Percentiles rank a stretch among this genome's conserved stretches.
These are phyloP conservation scores for Rehmannia glutinosa DNA, from an alignment of 257 asterid species.

Conservation along the genomic window DNA sequence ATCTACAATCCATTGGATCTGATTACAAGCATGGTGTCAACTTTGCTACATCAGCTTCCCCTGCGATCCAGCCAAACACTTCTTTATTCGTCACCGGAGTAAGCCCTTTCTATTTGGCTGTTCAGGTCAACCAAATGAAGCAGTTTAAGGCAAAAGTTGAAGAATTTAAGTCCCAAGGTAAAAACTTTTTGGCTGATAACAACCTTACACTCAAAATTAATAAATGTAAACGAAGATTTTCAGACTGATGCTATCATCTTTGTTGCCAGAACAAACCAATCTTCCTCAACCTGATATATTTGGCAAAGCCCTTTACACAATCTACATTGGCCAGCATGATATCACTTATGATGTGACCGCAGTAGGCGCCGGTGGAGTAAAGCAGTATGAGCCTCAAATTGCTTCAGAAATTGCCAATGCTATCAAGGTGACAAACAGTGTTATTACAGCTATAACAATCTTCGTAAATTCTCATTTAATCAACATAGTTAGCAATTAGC, in stretches of 20 bases:
- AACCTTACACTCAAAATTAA: neutral
- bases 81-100: slow-evolving; percentile 54
- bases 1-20: slow-evolving; percentile 61
- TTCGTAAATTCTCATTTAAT: no score
- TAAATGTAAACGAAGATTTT: neutral
- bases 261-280: slow-evolving; percentile 25
- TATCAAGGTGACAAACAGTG: slow-evolving; percentile 36
- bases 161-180: slow-evolving; percentile 35
- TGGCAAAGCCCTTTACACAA: slow-evolving; percentile 53
- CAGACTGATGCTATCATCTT: neutral
- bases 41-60: slow-evolving; percentile 65
- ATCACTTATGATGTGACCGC: slow-evolving; percentile 40
- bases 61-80: slow-evolving; percentile 53
- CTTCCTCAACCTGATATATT: slow-evolving; percentile 60
- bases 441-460: no score
- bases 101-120: slow-evolving; percentile 64
- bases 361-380: slow-evolving; percentile 40
- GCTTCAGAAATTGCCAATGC: slow-evolving; percentile 40
- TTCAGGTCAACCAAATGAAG: slow-evolving; percentile 64
- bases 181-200: neutral
- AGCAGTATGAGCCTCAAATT: slow-evolving; percentile 38
- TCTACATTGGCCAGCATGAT: slow-evolving; percentile 72
- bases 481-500: no score
- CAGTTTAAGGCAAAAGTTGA: slow-evolving; percentile 48
- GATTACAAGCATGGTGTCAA: slow-evolving; percentile 60